Evolutionary conservation across 805 yeast genomes (phyloP), one percentile per base, ranked within the genome.

Genomic region (Maudiozyma bulderi): DNA sequence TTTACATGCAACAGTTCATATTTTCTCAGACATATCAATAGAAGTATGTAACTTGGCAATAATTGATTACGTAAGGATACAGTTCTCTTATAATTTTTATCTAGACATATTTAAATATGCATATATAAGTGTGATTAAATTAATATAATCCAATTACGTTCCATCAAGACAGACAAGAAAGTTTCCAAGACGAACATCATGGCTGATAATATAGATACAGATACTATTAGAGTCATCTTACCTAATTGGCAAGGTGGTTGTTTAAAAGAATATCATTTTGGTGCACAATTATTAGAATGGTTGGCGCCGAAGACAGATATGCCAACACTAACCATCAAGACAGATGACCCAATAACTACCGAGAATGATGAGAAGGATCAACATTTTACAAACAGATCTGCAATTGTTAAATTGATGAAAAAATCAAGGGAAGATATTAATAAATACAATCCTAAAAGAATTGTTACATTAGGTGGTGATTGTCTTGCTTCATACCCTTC

Each of bases 401-500:
- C 28, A 4, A 29, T 39, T 11, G 11, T 39, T 11, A 39, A 20
- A 13, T 15, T 13, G 9, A 26, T 39, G 7, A 20, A 20, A 1
- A 20, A 39, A 6, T 14, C 30, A 26, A 20, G 30, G 3, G 20
- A 6, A 9, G 29, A 39, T 15, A 39, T 39, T 6, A 13, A 39
- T 6, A 26, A 28, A 26, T 20, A 39, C 10, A 20, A 43, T n/a
- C 45, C 39, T 6, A 26, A 32, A 26, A 14, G 20, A 33, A 43
- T 43, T 15, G 39, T 43, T 15, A 43, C 45, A 32, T 26, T 43
- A 26, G 45, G 45, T 15, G 45, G 45, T 32, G 39, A 43, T 33
- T 43, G 45, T 33, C 8, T 43, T 9, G 45, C 14, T 9, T 43
- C 45, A 32, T 29, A 31, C 8, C 34, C 38, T 8, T 14, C 45